These are phyloP conservation scores for Candida nemodendra DNA, from an alignment of 805 yeast genomes.

Conservation along the genomic window DNA sequence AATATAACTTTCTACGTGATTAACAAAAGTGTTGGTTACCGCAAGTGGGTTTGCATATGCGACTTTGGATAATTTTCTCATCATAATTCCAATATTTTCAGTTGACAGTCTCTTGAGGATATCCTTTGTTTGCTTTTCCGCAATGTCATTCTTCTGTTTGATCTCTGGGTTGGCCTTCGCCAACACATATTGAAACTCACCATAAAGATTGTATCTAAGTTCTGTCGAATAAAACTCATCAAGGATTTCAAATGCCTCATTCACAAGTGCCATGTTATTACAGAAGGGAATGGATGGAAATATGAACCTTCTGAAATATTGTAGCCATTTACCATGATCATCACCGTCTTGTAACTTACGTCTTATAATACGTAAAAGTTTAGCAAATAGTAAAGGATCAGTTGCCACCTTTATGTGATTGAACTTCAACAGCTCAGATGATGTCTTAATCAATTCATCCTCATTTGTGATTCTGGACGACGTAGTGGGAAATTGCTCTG, in stretches of 20 bases:
- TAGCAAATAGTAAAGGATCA: constrained; percentile 47
- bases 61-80: constrained; percentile 68
- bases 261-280: constrained; percentile 57
- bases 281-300: constrained; percentile 60
- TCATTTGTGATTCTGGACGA: constrained; percentile 38
- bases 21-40: constrained; percentile 64
- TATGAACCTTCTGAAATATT: constrained; percentile 61
- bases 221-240: constrained; percentile 50
- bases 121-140: constrained; percentile 78
- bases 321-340: constrained; percentile 46
- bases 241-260: constrained; percentile 58
- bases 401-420: constrained; percentile 55
- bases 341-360: constrained; percentile 34
- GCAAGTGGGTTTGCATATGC: constrained; percentile 79
- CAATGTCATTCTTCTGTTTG: constrained; percentile 57
- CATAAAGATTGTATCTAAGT: constrained; percentile 72
- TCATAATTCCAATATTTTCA: constrained; percentile 71
- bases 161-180: constrained; percentile 56
- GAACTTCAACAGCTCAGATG: constrained; percentile 46
- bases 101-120: constrained; percentile 77
- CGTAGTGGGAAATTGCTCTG: constrained; percentile 22
- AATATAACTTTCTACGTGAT: constrained; percentile 89
- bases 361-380: constrained; percentile 60
- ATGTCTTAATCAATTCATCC: constrained; percentile 45
- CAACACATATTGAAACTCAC: constrained; percentile 63